Evolutionary conservation across 2,329 filamentous ascomycete genomes (phyloP), one percentile per base, ranked within the genome.

Genomic region (Phyllosticta citriasiana): DNA sequence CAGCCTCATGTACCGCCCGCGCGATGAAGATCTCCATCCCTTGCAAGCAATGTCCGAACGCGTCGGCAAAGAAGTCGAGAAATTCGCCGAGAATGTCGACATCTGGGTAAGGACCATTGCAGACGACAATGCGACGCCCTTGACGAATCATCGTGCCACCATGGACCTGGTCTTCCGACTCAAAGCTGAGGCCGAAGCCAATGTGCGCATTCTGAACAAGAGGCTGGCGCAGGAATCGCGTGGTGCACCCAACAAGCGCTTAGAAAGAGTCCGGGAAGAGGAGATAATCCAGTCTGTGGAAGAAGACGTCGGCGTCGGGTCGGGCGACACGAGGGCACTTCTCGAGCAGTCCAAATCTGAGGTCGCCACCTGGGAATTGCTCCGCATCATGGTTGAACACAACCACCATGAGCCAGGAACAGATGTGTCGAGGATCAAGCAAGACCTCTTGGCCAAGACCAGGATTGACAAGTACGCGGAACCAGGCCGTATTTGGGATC

Each of bases 301-400:
- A 24, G 66, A 69, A 3, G 61, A 63, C 6, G 61, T 68, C 5
- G 66, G 67, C 3, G 63, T 67, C 24, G 54, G 62, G 22, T 63
- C 62, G 4, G 22, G n/a, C 62, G 63, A 51, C 9, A 75, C 72
- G 53, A 69, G 79, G 22, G 71, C 79, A 59, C 80, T 84, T 63
- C 70, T 87, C 12, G 79, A 82, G 69, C 82, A 84, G 61, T 88
- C 91, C 80, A 86, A 95, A 73, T 82, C 88, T 65, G 94, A 99
- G 74, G 84, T 86, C 51, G 90, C 95, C 68, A 94, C 91, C 0
- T 99, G 94, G 94, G 87, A 95, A 69, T 79, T 97, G 27, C 77
- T 97, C 62, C 82, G 85, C 56, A 83, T 89, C 50, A 79, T 96
- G 63, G 81, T 96, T 57, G 85, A 87, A 10, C 83, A 89, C 67